Conservation (phyloP, 345 rosid species). For the Lumnitzera racemosa region DNA sequence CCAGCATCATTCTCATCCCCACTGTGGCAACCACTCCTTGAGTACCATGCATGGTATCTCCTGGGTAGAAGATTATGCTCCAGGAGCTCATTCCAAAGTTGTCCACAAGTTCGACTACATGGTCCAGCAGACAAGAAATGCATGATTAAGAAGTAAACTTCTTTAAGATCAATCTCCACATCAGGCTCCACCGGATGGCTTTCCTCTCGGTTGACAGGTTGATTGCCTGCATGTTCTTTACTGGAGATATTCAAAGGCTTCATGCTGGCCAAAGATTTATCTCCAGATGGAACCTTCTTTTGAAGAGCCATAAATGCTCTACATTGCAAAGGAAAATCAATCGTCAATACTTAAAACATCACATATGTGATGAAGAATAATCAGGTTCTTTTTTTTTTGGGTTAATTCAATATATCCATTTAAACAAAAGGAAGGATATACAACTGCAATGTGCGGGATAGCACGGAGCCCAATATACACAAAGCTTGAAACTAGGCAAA, state of each 20-base stretch:
- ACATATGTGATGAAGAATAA: not conserved
- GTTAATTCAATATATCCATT: no score
- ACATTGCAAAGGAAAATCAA: slow-evolving; percentile 2
- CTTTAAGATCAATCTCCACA: slow-evolving; percentile 69
- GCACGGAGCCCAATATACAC: no score
- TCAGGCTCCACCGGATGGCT: slow-evolving; percentile 32
- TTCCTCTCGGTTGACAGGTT: slow-evolving; percentile 34
- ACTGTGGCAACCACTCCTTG: slow-evolving; percentile 59
- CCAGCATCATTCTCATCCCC: slow-evolving; percentile 78
- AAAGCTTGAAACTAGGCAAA: no score
- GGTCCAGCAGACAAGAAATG: slow-evolving; percentile 93
- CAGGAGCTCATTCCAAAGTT: slow-evolving; percentile 76
- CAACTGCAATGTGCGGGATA: no score
- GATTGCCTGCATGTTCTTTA: slow-evolving; percentile 47
- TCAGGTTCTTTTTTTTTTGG: not conserved
- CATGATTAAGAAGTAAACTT: slow-evolving; percentile 86
- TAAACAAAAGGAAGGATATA: no score
- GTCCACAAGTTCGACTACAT: slow-evolving; percentile 67
- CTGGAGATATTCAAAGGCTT: slow-evolving; percentile 59
- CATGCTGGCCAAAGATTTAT: slow-evolving; percentile 42
- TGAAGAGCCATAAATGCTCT: slow-evolving; percentile 60
- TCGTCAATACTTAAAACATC: not conserved
- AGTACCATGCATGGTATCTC: slow-evolving; percentile 96
- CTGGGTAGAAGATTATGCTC: slow-evolving; percentile 88
- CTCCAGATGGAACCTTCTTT: slow-evolving; percentile 49